Conservation (phyloP, 495 filamentous ascomycete species). For the Halenospora varia region DNA sequence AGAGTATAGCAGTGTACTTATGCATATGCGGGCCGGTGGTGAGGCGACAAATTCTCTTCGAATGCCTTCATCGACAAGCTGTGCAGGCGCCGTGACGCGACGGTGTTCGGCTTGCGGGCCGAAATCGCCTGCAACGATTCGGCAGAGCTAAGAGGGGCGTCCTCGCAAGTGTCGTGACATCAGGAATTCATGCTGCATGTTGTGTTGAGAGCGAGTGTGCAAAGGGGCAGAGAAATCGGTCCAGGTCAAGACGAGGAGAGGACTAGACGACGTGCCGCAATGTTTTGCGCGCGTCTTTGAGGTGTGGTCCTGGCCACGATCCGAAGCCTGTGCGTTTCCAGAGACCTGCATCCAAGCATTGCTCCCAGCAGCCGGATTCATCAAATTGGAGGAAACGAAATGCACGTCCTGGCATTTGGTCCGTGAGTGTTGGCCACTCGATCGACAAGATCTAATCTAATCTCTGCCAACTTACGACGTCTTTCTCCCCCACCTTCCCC, state of each 20-base stretch:
- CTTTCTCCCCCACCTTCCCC: neutral
- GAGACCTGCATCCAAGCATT: neutral
- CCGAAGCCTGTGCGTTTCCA: too few species aligned
- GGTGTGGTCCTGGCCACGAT: too few species aligned
- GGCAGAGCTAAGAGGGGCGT: neutral
- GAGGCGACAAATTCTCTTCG: neutral
- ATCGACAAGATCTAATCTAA: conserved; percentile 3
- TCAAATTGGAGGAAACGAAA: neutral
- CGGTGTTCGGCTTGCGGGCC: neutral
- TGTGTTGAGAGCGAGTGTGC: neutral
- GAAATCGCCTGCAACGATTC: neutral
- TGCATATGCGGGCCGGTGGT: neutral
- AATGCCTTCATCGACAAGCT: neutral
- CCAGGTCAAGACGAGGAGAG: neutral
- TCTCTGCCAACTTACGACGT: neutral
- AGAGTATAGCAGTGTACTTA: neutral
- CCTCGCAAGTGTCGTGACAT: neutral
- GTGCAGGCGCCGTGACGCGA: neutral
- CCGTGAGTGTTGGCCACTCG: neutral
- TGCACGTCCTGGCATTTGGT: neutral
- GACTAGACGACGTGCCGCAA: neutral
- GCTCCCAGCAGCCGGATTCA: neutral
- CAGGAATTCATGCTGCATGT: neutral
- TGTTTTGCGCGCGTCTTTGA: neutral
- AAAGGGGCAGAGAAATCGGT: neutral